phyloP scores from a whole-genome alignment of 2,329 filamentous ascomycete species.

The Penicillium sp. region DNA sequence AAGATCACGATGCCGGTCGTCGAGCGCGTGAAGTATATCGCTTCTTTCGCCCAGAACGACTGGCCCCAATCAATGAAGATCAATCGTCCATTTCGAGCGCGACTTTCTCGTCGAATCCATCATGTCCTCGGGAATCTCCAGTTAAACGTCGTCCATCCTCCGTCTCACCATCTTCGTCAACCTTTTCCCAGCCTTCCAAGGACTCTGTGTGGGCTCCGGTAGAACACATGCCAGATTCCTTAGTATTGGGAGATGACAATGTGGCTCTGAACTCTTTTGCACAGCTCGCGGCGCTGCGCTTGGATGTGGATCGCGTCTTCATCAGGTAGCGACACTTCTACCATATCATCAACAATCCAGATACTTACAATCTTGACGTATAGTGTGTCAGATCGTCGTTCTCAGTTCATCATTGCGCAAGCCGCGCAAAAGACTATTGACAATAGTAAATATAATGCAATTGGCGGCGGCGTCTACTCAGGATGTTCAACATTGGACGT shows the following conservation, averaged over 20 bases:
- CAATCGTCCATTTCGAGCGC: not conserved
- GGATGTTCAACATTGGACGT: constrained; percentile 30
- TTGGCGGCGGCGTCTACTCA: constrained; percentile 26
- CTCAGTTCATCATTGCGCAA: constrained; percentile 48
- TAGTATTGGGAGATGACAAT: constrained; percentile 26
- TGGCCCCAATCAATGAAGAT: constrained; percentile 5
- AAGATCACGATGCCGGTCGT: constrained; percentile 26
- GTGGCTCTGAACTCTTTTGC: constrained; percentile 30
- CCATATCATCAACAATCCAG: no score
- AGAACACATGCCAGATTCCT: constrained; percentile 14
- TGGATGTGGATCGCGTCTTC: constrained; percentile 34
- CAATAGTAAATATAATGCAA: constrained; percentile 29
- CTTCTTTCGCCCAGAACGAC: constrained; percentile 29
- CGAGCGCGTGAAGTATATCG: constrained; percentile 36
- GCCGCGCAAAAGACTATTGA: constrained; percentile 39
- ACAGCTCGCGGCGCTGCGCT: constrained; percentile 28
- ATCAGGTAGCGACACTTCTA: constrained; percentile 17
- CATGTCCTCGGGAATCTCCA: constrained; percentile 1
- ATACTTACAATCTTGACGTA: no score
- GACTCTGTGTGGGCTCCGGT: constrained; percentile 1
- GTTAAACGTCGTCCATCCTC: constrained; percentile 5
- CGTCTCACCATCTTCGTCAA: constrained; percentile 5
- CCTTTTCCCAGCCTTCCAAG: constrained; percentile 1
- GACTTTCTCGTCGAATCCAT: not conserved
- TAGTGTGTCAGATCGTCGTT: constrained; percentile 44